phyloP scores from a whole-genome alignment of 805 yeast species.

The Yarrowia porcina region DNA sequence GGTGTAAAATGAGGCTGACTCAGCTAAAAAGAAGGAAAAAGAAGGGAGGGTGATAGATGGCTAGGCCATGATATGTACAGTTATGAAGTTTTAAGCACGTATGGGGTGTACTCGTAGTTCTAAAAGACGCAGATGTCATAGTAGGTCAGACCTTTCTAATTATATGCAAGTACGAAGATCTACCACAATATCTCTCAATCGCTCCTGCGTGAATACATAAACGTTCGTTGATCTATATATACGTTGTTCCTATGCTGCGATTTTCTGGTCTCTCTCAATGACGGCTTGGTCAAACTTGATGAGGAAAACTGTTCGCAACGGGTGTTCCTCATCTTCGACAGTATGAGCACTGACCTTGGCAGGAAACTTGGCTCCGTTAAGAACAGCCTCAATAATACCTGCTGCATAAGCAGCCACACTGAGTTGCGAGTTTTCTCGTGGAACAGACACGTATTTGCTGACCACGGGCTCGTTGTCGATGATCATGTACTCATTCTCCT shows the following conservation, averaged over 20 bases:
- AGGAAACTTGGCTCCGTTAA: slow-evolving; percentile 68
- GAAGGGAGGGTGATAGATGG: background rate
- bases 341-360: slow-evolving; percentile 82
- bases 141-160: no score
- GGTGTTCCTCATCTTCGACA: slow-evolving; percentile 56
- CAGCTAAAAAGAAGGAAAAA: background rate
- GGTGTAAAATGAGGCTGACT: background rate
- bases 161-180: no score
- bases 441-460: slow-evolving; percentile 70
- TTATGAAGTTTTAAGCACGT: background rate
- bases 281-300: slow-evolving; percentile 55
- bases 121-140: no score
- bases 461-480: slow-evolving; percentile 71
- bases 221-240: background rate
- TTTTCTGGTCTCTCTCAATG: slow-evolving; percentile 29
- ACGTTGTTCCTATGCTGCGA: background rate
- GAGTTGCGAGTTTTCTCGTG: slow-evolving; percentile 71
- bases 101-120: background rate
- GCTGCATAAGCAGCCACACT: slow-evolving; percentile 83
- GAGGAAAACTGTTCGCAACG: slow-evolving; percentile 70
- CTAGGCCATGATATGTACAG: background rate
- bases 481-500: slow-evolving; percentile 72
- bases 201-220: no score
- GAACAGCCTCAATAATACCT: slow-evolving; percentile 78
- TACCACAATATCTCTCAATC: no score